phyloP scores from a whole-genome alignment of 306 rosid genomes.

The Mucuna pruriens region DNA sequence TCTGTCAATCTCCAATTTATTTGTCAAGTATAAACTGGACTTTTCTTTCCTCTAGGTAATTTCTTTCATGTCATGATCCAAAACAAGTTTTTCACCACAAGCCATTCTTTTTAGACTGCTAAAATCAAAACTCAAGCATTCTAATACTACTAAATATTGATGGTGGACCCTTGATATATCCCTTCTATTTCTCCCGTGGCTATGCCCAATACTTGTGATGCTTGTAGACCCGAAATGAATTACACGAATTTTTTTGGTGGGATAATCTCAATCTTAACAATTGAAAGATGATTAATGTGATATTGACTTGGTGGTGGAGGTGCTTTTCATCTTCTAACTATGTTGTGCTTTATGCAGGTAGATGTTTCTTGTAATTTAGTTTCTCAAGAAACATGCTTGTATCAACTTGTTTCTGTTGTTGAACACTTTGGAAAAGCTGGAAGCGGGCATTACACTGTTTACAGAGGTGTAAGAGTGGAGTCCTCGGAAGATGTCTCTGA shows the following conservation, averaged over 20 bases:
- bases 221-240: not conserved
- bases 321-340: not conserved
- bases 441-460: slow-evolving; percentile 93
- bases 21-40: slow-evolving; percentile 5
- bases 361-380: slow-evolving; percentile 36
- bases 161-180: not conserved
- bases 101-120: not conserved
- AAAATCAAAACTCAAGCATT: not conserved
- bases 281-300: not conserved
- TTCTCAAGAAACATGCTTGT: slow-evolving; percentile 55
- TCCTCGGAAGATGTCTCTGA: slow-evolving; percentile 36
- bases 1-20: not conserved
- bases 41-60: not conserved
- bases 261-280: not conserved
- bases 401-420: slow-evolving; percentile 80
- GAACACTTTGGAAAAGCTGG: slow-evolving; percentile 88
- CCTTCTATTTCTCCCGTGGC: not conserved
- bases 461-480: slow-evolving; percentile 59
- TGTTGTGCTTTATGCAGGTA: slow-evolving; percentile 52
- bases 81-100: not conserved
- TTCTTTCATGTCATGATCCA: not conserved
- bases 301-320: not conserved
- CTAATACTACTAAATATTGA: not conserved
- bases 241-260: slow-evolving; percentile 2
- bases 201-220: not conserved